Evolutionary conservation across 108 stramenopile species (phyloP).

Genomic region (Nitzschia putrida): DNA sequence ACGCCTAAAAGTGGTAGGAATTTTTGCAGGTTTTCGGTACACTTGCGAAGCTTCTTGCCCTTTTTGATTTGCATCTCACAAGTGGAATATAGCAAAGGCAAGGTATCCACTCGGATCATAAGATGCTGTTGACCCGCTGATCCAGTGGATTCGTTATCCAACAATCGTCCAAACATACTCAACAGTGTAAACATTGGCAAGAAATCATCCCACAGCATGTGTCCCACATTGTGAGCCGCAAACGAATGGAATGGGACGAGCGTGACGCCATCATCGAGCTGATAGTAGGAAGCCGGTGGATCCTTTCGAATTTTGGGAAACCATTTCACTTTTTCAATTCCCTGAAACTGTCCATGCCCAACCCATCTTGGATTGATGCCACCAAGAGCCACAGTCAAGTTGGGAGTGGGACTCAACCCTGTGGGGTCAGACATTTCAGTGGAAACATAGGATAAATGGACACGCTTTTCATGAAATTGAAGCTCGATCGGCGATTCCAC

Average conservation of each 20-base stretch:
- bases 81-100: slow-evolving; percentile 23
- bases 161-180: slow-evolving; percentile 40
- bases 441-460: slow-evolving; percentile 8
- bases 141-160: not conserved
- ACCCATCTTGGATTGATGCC: slow-evolving; percentile 54
- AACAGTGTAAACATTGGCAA: slow-evolving; percentile 54
- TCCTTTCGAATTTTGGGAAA: slow-evolving; percentile 26
- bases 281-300: slow-evolving; percentile 33
- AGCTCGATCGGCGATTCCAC: slow-evolving; percentile 38
- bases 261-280: slow-evolving; percentile 32
- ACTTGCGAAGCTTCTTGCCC: slow-evolving; percentile 15
- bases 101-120: slow-evolving; percentile 32
- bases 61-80: slow-evolving; percentile 41
- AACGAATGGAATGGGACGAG: slow-evolving; percentile 60
- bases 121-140: slow-evolving; percentile 13
- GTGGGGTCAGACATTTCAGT: slow-evolving; percentile 8
- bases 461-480: slow-evolving; percentile 3
- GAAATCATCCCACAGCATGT: slow-evolving; percentile 64
- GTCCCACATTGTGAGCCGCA: slow-evolving; percentile 57
- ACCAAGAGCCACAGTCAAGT: slow-evolving; percentile 39
- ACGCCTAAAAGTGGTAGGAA: slow-evolving; percentile 54
- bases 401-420: not conserved
- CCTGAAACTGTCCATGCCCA: slow-evolving; percentile 25
- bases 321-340: slow-evolving; percentile 42
- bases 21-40: slow-evolving; percentile 31